phyloP scores from a whole-genome alignment of 148 eudicot genomes.

The Linanthus parryae region DNA sequence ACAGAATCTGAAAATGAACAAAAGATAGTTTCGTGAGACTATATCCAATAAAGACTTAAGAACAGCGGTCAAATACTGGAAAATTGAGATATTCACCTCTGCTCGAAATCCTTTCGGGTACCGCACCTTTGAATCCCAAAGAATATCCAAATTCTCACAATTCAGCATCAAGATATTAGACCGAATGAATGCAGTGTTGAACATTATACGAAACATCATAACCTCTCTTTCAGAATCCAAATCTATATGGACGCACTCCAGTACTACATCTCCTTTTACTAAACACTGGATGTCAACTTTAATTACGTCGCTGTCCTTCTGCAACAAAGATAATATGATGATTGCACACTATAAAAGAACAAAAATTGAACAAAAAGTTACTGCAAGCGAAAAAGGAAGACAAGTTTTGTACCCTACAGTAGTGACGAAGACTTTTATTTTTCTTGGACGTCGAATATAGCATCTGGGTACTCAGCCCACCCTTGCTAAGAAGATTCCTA shows the following conservation, averaged over 20 bases:
- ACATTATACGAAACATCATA: constrained; percentile 98
- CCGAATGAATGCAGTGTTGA: constrained; percentile 96
- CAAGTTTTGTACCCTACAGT: constrained; percentile 50
- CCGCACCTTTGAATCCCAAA: constrained; percentile 93
- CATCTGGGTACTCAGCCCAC: constrained; percentile 79
- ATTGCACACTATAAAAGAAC: constrained; percentile 12
- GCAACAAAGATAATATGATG: constrained; percentile 21
- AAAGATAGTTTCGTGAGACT: constrained; percentile 13
- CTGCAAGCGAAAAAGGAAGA: constrained; percentile 1
- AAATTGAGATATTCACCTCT: constrained; percentile 46
- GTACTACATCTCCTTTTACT: constrained; percentile 95
- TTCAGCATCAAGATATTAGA: constrained; percentile 89
- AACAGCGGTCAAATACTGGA: neutral
- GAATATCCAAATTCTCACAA: constrained; percentile 85
- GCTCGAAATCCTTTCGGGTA: constrained; percentile 96
- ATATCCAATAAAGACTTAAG: neutral
- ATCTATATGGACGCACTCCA: constrained; percentile 95
- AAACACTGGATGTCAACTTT: constrained; percentile 93
- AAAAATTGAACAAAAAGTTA: constrained; percentile 9
- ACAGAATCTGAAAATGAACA: constrained; percentile 55
- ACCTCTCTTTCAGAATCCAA: constrained; percentile 92
- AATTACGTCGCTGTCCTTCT: constrained; percentile 96
- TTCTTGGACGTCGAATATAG: constrained; percentile 87
- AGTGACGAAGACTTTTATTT: constrained; percentile 70
- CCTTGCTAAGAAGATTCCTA: constrained; percentile 83